Evolutionary conservation across 257 asterid genomes (phyloP).

Genomic region (Plantago ovata): DNA sequence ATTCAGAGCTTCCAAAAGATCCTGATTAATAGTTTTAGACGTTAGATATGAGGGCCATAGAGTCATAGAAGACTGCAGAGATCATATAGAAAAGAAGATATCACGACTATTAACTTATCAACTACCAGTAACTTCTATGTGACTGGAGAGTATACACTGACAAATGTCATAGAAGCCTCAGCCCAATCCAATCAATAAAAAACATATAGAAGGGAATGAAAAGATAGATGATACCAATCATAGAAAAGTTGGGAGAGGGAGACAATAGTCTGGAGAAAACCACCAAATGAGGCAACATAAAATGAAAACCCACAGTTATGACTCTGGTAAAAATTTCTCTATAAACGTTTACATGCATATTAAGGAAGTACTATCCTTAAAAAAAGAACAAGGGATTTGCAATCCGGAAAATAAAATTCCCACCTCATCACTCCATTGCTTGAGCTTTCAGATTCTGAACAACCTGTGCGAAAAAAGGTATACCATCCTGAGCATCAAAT

Average conservation of each 20-base stretch:
- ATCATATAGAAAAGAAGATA: conserved; percentile 15
- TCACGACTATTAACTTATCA: not conserved
- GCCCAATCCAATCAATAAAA: not conserved
- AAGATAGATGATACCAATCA: not conserved
- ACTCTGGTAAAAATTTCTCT: conserved; percentile 7
- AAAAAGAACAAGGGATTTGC: not conserved
- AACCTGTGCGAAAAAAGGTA: conserved; percentile 67
- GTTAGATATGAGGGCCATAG: conserved; percentile 13
- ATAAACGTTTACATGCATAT: conserved; percentile 9
- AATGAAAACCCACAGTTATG: too few relatives aligned
- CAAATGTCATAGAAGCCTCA: not conserved
- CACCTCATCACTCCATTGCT: conserved; percentile 96
- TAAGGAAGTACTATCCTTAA: not conserved
- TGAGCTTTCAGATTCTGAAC: conserved; percentile 87
- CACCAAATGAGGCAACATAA: too few relatives aligned
- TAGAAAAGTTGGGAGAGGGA: not conserved
- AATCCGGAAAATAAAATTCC: conserved; percentile 16
- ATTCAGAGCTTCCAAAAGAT: conserved; percentile 73
- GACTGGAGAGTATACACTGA: not conserved
- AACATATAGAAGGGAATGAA: not conserved
- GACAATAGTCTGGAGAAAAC: too few relatives aligned
- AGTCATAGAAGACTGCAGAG: conserved; percentile 2
- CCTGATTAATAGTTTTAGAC: conserved; percentile 35
- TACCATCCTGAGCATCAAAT: conserved; percentile 80
- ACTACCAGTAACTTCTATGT: conserved; percentile 6